Evolutionary conservation across 2,329 filamentous ascomycete species (phyloP), one percentile per base, ranked within the genome.

Genomic region (Alternaria sp.): DNA sequence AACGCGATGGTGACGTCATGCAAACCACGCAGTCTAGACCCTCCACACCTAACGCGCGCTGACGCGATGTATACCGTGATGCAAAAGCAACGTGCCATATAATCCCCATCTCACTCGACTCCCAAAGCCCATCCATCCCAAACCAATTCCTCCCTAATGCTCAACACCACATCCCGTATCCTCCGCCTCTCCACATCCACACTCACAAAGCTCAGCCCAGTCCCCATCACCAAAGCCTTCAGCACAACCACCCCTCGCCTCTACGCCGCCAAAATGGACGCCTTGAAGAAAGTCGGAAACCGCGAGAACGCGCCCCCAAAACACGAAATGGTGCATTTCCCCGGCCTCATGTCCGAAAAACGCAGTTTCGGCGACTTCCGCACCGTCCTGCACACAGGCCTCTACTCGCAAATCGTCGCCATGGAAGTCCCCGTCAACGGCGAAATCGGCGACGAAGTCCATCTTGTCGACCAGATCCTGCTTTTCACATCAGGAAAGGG

Each of bases 361-460:
- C 82, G 88, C 19, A 80, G 83, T 43, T 89, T 87, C 19, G 83
- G 80, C 3, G 85, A 88, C 61, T 90, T 90, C 73, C 81, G 88
- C 5, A 86, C 85, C 32, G 87, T 90, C 21, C 77, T 90, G 13
- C 88, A 85, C 77, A 90, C 88, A 2, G 88, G 88, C 0, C 77
- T 90, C 7, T 90, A 89, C 74, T 73, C 83, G 11, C 88, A 90
- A 75, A 76, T 90, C 9, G 88, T 90, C 0, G 82, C 88, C 0
- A 90, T 90, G 88, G 88, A 87, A 46, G 83, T 90, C 0, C 88
- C 88, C 0, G 85, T 88, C 0, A 84, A 83, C 13, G 88, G 88
- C 3, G 88, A 90, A 28, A 90, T 90, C 68, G 87, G 88, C n/a
- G 88, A 90, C 56, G 88, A 90, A 78, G 88, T 78, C 43, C 88